Base-by-base conservation (phyloP, 2,329 filamentous ascomycete species). In the Aspergillus sp. region DNA sequence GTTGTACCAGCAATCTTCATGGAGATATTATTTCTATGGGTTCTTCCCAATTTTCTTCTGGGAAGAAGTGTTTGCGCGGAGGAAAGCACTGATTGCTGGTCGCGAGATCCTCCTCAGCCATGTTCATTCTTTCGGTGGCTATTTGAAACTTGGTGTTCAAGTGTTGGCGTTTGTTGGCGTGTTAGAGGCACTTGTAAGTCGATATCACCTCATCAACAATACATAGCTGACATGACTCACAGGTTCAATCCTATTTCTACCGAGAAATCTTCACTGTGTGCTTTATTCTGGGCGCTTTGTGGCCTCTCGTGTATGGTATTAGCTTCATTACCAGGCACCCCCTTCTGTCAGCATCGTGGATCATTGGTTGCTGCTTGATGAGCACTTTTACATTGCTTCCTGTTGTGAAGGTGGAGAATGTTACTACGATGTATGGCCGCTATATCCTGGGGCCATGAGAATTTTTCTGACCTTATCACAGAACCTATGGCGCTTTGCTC, bases 1-100 rank as follows among this genome's bases (percentile, higher is more conserved):
- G 43, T 72, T 86, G 46, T 73, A 88, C 45, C 91, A 94, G 37
- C 79, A 82, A 36, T 95, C 90, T 2, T 86, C 91, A 0, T 63
- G 75, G 45, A 85, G 87, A 2, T 98, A 98, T 65, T 98, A 97
- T 59, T 80, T 82, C 2, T 98, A 98, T 63, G 87, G 85, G 1
- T 79, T 94, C 56, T 98, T 98, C 65, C 93, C 93, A 0, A 83
- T 95, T 2, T 79, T 88, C 45, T 97, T 98, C 70, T 98, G 93
- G 93, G 91, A 96, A 66, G 90, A 96, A 59, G 88, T 96, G 0
- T 91, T 85, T 65, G 87, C 88, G 3, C 81, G 86, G 27, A 79
- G 90, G 44, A 74, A 77, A 37, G 87, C 87, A 34, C 66, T 96
- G 9, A 59, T 70, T 5, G 77, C 82, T 49, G 90, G 90, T 3